Base-by-base conservation (phyloP, 225 moss, liverwort and hornwort genomes). In the Antitrichia curtipendula region DNA sequence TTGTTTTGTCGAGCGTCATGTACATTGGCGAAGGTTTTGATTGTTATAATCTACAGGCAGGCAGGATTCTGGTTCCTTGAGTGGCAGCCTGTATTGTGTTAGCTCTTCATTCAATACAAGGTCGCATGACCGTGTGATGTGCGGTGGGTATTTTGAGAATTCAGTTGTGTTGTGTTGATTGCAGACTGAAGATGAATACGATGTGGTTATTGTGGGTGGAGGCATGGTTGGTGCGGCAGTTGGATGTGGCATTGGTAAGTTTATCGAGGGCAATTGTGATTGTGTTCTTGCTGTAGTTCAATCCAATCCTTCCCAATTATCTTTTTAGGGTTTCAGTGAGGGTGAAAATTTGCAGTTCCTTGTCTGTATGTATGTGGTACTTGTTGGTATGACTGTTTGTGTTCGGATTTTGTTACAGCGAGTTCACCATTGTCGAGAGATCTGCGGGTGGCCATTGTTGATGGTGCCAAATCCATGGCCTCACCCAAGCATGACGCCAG, bases 221-320 rank as follows among this genome's bases (percentile, higher is more conserved):
- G 97, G 98, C 38, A 97, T 99, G 97, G 98, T 99, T 65, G 98
- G 98, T 80, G 95, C 96, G 81, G 98, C 98, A 76, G 96, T 99
- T 49, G 96, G 93, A 73, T 99, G 96, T 84, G 97, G 96, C 86
- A 88, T 99, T 89, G 96, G 97, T 97, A 87, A 62, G 89, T 82
- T 57, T 68, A 36, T 63, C 60, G 58, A 54, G 58, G 74, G 53
- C 57, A 68, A 49, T 87, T 86, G 22, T 81, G 54, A 90, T 36
- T 89, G 45, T 79, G 45, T 63, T 72, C 62, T 18, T 82, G 43
- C 28, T 87, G 64, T 74, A 49, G 36, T 68, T 89, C 59, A 58
- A 69, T 61, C 57, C 68, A 62, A 25, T 52, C 43, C 63, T 78
- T 63, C 29, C 18, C 21, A 87, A 47, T 31, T 50, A 13, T 71